Percentiles rank a stretch among this genome's conserved stretches.
Conservation (phyloP, 345 rosid genomes). For the Eucalyptus pauciflora region DNA sequence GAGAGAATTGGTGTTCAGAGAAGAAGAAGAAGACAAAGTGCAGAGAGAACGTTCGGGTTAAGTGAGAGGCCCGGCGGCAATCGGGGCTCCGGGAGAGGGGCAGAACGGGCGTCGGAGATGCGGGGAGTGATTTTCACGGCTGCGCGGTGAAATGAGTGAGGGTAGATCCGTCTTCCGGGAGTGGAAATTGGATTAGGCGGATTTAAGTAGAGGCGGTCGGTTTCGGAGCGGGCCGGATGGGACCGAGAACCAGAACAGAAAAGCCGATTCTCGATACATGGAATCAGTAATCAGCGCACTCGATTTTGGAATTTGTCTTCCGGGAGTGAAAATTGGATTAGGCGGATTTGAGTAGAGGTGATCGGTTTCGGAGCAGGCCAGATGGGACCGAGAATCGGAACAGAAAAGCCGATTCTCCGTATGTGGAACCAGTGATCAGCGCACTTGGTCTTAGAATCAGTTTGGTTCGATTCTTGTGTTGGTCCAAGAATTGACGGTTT, state of each 20-base stretch:
- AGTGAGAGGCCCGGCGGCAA: background rate
- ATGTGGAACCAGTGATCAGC: fast-evolving
- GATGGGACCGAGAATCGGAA: too few relatives aligned
- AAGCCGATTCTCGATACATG: too few relatives aligned
- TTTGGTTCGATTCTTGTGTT: too few relatives aligned
- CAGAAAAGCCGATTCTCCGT: fast-evolving
- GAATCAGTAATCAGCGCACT: too few relatives aligned
- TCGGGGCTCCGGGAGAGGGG: background rate
- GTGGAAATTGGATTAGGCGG: background rate
- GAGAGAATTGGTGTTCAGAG: background rate
- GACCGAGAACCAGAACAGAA: too few relatives aligned
- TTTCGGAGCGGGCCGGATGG: too few relatives aligned
- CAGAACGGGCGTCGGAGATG: background rate
- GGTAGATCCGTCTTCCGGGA: background rate
- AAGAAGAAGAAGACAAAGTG: background rate
- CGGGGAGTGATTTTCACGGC: background rate
- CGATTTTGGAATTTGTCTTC: background rate
- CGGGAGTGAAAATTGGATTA: background rate
- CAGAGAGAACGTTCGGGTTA: background rate
- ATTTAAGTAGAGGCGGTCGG: too few relatives aligned
- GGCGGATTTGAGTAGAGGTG: too few relatives aligned
- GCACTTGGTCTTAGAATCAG: too few relatives aligned
- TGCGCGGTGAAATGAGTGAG: background rate
- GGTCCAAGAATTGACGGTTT: fast-evolving
- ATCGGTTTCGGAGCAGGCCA: too few relatives aligned